Evolutionary conservation across 768 basidiomycete species (phyloP), one percentile per base, ranked within the genome.

Genomic region (Suillus occidentalis): DNA sequence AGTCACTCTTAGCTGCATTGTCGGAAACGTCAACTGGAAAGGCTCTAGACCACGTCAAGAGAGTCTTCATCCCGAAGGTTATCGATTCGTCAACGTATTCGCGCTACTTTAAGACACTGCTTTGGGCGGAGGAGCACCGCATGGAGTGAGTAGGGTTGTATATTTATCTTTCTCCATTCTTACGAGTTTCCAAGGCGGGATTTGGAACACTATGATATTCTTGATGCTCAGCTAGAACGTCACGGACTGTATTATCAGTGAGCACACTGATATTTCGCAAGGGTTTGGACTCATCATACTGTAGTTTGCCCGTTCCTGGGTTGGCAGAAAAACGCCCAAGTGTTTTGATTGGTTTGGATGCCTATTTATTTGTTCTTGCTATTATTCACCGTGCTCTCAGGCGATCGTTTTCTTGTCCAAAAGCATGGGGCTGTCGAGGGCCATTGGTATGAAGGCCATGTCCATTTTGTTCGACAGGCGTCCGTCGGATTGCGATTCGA

Each of bases 301-400:
- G 10, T 45, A 88, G 86, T 31, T 73, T 88, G 6, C 63, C 75
- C 39, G 85, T 89, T 10, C 78, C 83, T 39, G 87, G 86, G 6
- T 75, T 88, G 1, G 85, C 83, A 2, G 85, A 88, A 73, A 83
- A 84, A 58, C 78, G 87, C 4, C 87, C 87, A 0, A 85, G 83
- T 25, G 84, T 88, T 18, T 77, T 87, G 20, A 79, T 86, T 20
- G 87, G 86, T 60, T 79, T 83, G 71, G 80, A 70, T 63, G 80
- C 82, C 60, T 76, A 76, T 64, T 65, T 71, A 65, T 62, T 57
- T 63, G n/a, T 68, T 58, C 39, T 28, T 22, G 20, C 31, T 25
- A 9, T 64, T 9, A 64, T 43, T 42, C 31, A 39, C 12, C 9
- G 6, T 42, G 22, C 20, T 62, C n/a, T 45, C 61, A 75, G 78